A percentile compares a stretch with the other conserved stretches of the same genome.
phyloP scores from a whole-genome alignment of 2,329 filamentous ascomycete species.

The Akanthomyces muscarius region DNA sequence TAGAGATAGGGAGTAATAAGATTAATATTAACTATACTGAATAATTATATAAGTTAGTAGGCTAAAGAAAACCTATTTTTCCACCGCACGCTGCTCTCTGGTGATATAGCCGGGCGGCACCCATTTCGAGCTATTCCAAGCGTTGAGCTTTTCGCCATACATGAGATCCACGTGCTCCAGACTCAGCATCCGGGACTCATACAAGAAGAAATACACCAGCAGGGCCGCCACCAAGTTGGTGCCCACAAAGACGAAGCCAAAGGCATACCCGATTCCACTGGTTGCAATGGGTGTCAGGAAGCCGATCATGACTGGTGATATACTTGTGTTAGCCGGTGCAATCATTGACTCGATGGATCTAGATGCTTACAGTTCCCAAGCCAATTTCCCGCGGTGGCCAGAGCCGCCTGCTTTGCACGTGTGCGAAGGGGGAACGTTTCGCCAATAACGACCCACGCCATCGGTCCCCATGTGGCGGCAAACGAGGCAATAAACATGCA shows the following conservation, averaged over 20 bases:
- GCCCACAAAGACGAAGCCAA: constrained; percentile 62
- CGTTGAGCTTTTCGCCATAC: constrained; percentile 58
- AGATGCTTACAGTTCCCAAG: constrained; percentile 50
- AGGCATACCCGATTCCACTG: constrained; percentile 56
- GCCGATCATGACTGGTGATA: constrained; percentile 51
- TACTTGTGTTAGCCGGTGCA: constrained; percentile 17
- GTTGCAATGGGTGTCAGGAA: constrained; percentile 67
- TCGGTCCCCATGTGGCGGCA: constrained; percentile 65
- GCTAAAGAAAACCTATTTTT: too few relatives aligned
- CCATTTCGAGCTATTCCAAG: constrained; percentile 58
- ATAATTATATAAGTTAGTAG: too few relatives aligned
- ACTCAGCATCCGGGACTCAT: constrained; percentile 51
- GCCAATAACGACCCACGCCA: constrained; percentile 64
- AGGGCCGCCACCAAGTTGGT: constrained; percentile 56
- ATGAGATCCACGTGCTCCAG: constrained; percentile 55
- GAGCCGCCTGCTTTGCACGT: constrained; percentile 50
- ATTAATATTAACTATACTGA: too few relatives aligned
- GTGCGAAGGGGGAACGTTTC: constrained; percentile 61
- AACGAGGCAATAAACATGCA: constrained; percentile 74
- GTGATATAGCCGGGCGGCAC: constrained; percentile 40
- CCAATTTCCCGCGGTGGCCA: constrained; percentile 54
- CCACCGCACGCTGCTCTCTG: constrained; percentile 32
- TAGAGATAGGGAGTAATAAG: too few relatives aligned
- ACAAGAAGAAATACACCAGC: constrained; percentile 66
- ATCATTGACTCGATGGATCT: not conserved